Evolutionary conservation across 1,139 yeast species (phyloP).

Genomic region (Suhomyces maxii): DNA sequence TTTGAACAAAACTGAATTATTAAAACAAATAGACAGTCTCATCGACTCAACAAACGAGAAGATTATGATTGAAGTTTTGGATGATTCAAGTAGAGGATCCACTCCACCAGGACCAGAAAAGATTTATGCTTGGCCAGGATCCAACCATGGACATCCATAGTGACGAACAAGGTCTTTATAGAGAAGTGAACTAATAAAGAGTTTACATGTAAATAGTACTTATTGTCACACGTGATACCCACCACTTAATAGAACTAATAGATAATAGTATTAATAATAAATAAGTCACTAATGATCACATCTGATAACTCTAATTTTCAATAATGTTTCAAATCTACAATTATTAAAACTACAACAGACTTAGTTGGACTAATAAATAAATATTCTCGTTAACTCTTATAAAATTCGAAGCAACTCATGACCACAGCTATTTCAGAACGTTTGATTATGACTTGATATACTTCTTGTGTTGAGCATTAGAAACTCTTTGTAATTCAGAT

Average conservation of each 20-base stretch:
- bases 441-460: slow-evolving; percentile 1
- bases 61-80: slow-evolving; percentile 20
- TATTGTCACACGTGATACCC: no score
- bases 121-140: slow-evolving; percentile 69
- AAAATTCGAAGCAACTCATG: not conserved
- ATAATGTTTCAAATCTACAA: no score
- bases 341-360: no score
- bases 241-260: no score
- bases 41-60: slow-evolving; percentile 16
- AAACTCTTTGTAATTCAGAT: slow-evolving; percentile 55
- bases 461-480: slow-evolving; percentile 40
- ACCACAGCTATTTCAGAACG: not conserved
- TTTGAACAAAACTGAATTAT: slow-evolving; percentile 14
- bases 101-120: slow-evolving; percentile 42
- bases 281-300: no score
- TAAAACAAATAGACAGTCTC: slow-evolving; percentile 19
- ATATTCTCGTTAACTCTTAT: not conserved
- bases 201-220: no score
- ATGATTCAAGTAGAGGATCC: slow-evolving; percentile 26
- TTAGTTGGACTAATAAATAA: no score
- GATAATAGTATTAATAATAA: no score
- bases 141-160: slow-evolving; percentile 64
- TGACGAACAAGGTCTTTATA: no score
- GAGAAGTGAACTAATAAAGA: not conserved
- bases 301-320: no score